Evolutionary conservation across 1,139 yeast genomes (phyloP), one percentile per base, ranked within the genome.

Genomic region (Arxiozyma heterogenica): DNA sequence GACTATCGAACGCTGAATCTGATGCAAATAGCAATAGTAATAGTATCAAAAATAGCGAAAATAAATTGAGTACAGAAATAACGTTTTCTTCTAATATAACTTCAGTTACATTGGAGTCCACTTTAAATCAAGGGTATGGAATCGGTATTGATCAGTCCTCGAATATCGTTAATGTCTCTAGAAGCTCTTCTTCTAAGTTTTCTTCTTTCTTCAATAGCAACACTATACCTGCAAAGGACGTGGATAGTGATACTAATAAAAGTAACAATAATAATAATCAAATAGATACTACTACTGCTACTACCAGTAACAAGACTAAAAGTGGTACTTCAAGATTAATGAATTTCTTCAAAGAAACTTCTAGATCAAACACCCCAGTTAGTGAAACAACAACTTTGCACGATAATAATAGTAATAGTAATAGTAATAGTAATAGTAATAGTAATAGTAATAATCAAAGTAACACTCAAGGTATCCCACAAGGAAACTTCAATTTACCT

Each of bases 111-210:
- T 34, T 34, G 6, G 15, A 34, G 15, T 12, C 39, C 15, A 34
- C 12, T 12, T 12, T 34, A 15, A 34, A 34, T 34, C 20, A 51
- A 34, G 46, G 34, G 15, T 21, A 15, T 7, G 27, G 8, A 7
- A 11, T 44, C 20, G 51, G 20, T 18, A 39, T 38, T 48, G 49
- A 48, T 23, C 34, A 20, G 9, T 34, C 39, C 4, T 30, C 49
- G 7, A 38, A 46, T 18, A 7, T 41, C 21, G 34, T 8, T 20
- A 30, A 17, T 41, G 39, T 39, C 27, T 50, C 58, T 22, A 60
- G 60, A 52, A 59, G 62, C 41, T 57, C 65, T 0, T 65, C 69
- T 11, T 68, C 71, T 7, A 62, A 70, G 53, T 68, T 68, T 53
- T 63, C 70, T 1, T 67, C 70, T 9, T 68, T 68, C 52, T 68